Percentiles rank a stretch among this genome's conserved stretches.
Conservation (phyloP, 164 flowering plant species). For the Vitis riparia region DNA sequence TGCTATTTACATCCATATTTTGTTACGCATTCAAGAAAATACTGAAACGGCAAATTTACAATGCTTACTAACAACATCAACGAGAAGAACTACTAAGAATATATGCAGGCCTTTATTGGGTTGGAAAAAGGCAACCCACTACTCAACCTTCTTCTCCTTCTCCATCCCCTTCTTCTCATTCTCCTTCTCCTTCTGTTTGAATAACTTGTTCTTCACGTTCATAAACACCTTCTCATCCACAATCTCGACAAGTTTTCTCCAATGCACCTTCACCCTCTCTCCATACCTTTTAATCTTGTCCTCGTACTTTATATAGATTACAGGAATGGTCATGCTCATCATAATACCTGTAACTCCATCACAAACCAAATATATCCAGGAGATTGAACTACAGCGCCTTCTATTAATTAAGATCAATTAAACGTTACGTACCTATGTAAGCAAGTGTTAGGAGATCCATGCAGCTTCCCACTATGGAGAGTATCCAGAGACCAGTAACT, state of each 20-base stretch:
- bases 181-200: constrained; percentile 16
- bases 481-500: constrained; percentile 28
- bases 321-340: constrained; percentile 44
- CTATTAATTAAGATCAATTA: not conserved
- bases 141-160: constrained; percentile 28
- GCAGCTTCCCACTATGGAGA: constrained; percentile 36
- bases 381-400: not conserved
- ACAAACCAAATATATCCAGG: too few species aligned
- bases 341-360: constrained; percentile 27
- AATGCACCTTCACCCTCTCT: constrained; percentile 22
- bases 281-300: constrained; percentile 29
- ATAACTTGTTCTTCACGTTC: constrained; percentile 32
- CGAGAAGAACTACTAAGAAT: too few species aligned
- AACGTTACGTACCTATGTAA: constrained; percentile 31
- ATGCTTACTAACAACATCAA: too few species aligned
- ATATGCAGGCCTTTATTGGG: too few species aligned
- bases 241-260: constrained; percentile 18
- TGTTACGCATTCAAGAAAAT: too few species aligned
- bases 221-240: constrained; percentile 38
- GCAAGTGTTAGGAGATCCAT: constrained; percentile 43
- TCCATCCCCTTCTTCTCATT: constrained; percentile 11
- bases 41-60: too few species aligned
- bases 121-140: not conserved
- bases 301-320: constrained; percentile 39
- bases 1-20: too few species aligned